phyloP scores from a whole-genome alignment of 1,284 basidiomycete species.

The Leccinum subrobustum region DNA sequence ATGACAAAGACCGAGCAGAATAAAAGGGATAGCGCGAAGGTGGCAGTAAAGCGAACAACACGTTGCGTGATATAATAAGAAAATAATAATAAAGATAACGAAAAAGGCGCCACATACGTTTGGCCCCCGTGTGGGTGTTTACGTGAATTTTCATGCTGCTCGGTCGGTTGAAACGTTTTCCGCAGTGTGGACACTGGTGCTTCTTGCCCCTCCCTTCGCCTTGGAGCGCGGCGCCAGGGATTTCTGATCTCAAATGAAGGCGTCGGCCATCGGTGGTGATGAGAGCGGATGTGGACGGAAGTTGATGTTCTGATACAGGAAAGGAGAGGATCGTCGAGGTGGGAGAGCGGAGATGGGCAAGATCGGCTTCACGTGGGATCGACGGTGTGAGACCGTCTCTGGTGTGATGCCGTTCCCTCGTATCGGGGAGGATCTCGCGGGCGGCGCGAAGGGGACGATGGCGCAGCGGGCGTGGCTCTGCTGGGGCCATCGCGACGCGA shows the following conservation, averaged over 20 bases:
- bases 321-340: slow-evolving; percentile 34
- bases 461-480: slow-evolving; percentile 18
- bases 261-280: slow-evolving; percentile 31
- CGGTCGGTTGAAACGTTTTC: slow-evolving; percentile 73
- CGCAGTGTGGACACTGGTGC: slow-evolving; percentile 64
- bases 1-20: slow-evolving; percentile 2
- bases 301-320: slow-evolving; percentile 31
- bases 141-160: slow-evolving; percentile 74
- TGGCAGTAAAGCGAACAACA: slow-evolving; percentile 21
- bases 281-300: slow-evolving; percentile 22
- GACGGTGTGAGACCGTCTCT: slow-evolving; percentile 25
- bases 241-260: slow-evolving; percentile 31
- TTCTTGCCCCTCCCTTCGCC: slow-evolving; percentile 42
- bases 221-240: slow-evolving; percentile 27
- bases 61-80: slow-evolving; percentile 23
- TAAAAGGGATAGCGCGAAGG: slow-evolving; percentile 13
- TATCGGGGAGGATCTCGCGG: slow-evolving; percentile 29
- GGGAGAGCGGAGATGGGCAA: slow-evolving; percentile 30
- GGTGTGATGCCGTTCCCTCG: slow-evolving; percentile 25
- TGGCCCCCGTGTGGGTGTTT: slow-evolving; percentile 76
- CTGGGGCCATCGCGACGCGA: slow-evolving; percentile 31
- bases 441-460: slow-evolving; percentile 19
- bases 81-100: background rate
- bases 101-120: slow-evolving; percentile 50
- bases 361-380: slow-evolving; percentile 32